A percentile compares a stretch with the other conserved stretches of the same genome.
Evolutionary conservation across 495 filamentous ascomycete genomes (phyloP).

Genomic region (Monascus purpureus): DNA sequence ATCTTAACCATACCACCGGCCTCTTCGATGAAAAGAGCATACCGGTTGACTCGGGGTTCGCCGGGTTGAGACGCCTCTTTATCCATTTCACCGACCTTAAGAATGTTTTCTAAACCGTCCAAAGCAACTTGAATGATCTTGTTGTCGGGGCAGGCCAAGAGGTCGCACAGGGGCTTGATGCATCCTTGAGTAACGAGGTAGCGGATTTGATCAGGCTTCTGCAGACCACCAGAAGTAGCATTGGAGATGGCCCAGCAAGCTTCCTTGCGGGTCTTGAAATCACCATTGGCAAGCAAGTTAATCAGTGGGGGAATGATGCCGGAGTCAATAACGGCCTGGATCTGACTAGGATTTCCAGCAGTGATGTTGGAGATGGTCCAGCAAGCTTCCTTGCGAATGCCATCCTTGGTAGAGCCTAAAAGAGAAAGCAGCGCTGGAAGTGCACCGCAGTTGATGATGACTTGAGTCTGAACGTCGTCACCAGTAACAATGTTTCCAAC

Average conservation of each 20-base stretch:
- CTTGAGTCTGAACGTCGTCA: conserved; percentile 96
- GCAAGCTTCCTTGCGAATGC: conserved; percentile 98
- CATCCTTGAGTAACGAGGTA: conserved; percentile 87
- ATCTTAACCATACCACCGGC: conserved; percentile 99
- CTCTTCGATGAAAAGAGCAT: conserved; percentile 96
- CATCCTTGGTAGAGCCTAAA: conserved; percentile 91
- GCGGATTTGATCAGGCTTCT: conserved; percentile 97
- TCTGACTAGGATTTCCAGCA: conserved; percentile 93
- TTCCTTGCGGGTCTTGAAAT: conserved; percentile 99
- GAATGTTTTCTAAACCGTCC: conserved; percentile 96
- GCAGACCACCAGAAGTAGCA: conserved; percentile 90
- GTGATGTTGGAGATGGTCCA: conserved; percentile 99
- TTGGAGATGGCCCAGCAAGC: conserved; percentile 99
- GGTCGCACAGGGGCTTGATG: conserved; percentile 95
- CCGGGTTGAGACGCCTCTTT: conserved; percentile 63
- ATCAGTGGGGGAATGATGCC: conserved; percentile 94
- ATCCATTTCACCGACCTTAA: conserved; percentile 98
- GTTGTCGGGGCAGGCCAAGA: conserved; percentile 94
- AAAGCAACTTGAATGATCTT: conserved; percentile 99
- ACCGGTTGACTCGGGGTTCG: conserved; percentile 80
- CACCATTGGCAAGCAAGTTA: conserved; percentile 86
- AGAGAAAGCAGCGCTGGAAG: conserved; percentile 84
- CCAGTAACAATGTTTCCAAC: conserved; percentile 99
- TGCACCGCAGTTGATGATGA: conserved; percentile 97
- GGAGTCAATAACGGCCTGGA: conserved; percentile 92